Percentiles rank a stretch among this genome's conserved stretches.
phyloP scores from a whole-genome alignment of 495 filamentous ascomycete species.

The Trichodelitschia bisporula region DNA sequence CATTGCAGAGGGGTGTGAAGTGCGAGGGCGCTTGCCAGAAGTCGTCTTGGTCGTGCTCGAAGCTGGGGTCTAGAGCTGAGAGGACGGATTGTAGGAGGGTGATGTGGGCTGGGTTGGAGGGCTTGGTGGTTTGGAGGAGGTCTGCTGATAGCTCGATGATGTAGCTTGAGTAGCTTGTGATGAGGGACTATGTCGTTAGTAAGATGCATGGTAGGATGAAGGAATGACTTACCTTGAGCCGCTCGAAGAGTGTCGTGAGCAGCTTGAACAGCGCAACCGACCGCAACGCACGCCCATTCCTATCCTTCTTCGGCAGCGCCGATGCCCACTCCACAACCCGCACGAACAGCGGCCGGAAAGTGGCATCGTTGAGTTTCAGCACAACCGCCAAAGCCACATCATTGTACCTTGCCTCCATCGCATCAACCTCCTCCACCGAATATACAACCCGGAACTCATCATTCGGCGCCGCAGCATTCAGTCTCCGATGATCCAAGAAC shows the following conservation, averaged over 20 bases:
- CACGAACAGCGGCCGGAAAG: slow-evolving; percentile 81
- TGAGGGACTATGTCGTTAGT: slow-evolving; percentile 34
- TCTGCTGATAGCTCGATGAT: slow-evolving; percentile 47
- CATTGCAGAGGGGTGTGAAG: slow-evolving; percentile 40
- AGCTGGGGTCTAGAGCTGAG: slow-evolving; percentile 36
- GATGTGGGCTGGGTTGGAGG: no score
- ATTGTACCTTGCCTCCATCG: slow-evolving; percentile 39
- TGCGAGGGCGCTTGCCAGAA: slow-evolving; percentile 83
- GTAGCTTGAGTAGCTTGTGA: slow-evolving; percentile 73
- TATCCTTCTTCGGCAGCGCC: slow-evolving; percentile 32
- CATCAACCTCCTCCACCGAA: slow-evolving; percentile 19
- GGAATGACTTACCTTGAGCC: slow-evolving; percentile 35
- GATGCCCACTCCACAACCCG: slow-evolving; percentile 58
- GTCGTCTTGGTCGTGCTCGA: slow-evolving; percentile 56
- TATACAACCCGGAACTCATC: slow-evolving; percentile 11
- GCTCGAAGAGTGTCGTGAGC: slow-evolving; percentile 49
- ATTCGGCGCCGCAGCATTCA: no score
- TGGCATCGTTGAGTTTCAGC: slow-evolving; percentile 87
- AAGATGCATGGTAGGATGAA: neutral
- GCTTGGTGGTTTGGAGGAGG: slow-evolving; percentile 36
- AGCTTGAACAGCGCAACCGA: slow-evolving; percentile 56
- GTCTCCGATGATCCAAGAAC: slow-evolving; percentile 21
- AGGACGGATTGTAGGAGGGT: slow-evolving; percentile 25
- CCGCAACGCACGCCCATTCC: slow-evolving; percentile 26
- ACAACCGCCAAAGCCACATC: slow-evolving; percentile 62